Conservation (phyloP, 176 grass and related monocot species). For the Triticum urartu region DNA sequence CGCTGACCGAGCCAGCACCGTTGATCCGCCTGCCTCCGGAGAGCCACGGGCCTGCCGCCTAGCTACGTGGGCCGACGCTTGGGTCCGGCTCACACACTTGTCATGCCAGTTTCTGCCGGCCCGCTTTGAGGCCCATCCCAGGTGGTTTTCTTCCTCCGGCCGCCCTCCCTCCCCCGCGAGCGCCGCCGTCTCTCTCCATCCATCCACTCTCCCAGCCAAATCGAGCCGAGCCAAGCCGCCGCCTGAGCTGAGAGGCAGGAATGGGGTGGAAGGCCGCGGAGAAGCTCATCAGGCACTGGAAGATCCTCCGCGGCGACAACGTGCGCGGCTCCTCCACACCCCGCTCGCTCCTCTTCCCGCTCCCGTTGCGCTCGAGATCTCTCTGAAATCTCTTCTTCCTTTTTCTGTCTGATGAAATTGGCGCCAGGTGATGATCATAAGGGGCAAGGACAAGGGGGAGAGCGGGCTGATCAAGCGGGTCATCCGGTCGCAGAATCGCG, state of each 20-base stretch:
- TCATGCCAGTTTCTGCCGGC: background rate
- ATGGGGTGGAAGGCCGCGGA: slow-evolving; percentile 94
- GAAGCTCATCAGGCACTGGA: slow-evolving; percentile 81
- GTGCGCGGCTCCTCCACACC: slow-evolving; percentile 20
- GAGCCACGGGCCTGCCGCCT: background rate
- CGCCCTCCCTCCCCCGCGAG: background rate
- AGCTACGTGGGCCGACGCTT: background rate
- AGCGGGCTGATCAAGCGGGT: slow-evolving; percentile 81
- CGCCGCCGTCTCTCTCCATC: slow-evolving; percentile 7
- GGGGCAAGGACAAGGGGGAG: slow-evolving; percentile 93
- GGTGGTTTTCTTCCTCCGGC: slow-evolving; percentile 14
- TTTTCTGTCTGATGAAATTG: background rate
- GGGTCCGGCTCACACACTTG: background rate
- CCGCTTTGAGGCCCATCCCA: background rate
- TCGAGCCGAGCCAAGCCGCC: background rate
- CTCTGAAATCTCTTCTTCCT: background rate
- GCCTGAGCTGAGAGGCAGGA: background rate
- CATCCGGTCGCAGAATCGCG: slow-evolving; percentile 86
- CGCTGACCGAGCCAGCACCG: background rate
- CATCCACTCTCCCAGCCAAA: background rate
- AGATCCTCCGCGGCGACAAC: slow-evolving; percentile 87
- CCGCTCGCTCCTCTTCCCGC: background rate
- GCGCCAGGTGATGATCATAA: slow-evolving; percentile 84
- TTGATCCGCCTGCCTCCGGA: background rate
- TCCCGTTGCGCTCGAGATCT: background rate